These are phyloP conservation scores for Epicoccum sorghinum DNA, from an alignment of 2,329 filamentous ascomycete species.

Conservation along the genomic window DNA sequence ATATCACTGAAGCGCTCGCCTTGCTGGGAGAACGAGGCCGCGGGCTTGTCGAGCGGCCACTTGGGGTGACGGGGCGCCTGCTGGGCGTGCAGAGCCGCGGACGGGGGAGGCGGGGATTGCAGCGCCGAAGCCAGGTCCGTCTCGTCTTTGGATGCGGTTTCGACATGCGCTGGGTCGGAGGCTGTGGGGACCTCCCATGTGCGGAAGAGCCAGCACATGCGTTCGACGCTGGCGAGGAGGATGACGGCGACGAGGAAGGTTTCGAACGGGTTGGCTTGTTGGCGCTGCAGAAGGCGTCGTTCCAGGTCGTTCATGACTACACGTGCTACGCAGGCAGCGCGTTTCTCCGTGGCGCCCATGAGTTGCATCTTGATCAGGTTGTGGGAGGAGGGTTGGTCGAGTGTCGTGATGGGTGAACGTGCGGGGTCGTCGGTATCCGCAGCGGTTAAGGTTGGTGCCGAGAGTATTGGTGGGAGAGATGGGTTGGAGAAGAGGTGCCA, in stretches of 20 bases:
- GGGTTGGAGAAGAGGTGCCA: constrained; percentile 59
- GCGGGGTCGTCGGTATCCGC: constrained; percentile 38
- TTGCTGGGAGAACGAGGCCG: constrained; percentile 60
- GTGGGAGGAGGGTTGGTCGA: constrained; percentile 52
- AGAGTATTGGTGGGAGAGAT: constrained; percentile 40
- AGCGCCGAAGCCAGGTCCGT: constrained; percentile 32
- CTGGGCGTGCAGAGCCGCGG: constrained; percentile 6
- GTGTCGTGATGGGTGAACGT: constrained; percentile 36
- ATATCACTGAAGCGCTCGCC: constrained; percentile 65
- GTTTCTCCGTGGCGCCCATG: constrained; percentile 61
- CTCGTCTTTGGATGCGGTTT: constrained; percentile 5
- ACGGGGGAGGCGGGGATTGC: constrained; percentile 22
- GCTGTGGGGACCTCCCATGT: constrained; percentile 52
- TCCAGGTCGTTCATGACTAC: constrained; percentile 65
- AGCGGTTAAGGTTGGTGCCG: constrained; percentile 38
- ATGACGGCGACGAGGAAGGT: constrained; percentile 66
- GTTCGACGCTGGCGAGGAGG: constrained; percentile 64
- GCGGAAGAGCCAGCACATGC: constrained; percentile 64
- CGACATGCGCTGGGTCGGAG: background rate
- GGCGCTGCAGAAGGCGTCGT: constrained; percentile 63
- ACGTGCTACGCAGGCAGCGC: constrained; percentile 59
- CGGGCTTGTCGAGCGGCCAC: constrained; percentile 62
- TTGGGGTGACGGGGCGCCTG: constrained; percentile 27
- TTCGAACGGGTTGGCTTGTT: constrained; percentile 62
- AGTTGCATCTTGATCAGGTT: constrained; percentile 60